These are phyloP conservation scores for Nidularia pulvinata DNA, from an alignment of 768 basidiomycete genomes.

Conservation along the genomic window DNA sequence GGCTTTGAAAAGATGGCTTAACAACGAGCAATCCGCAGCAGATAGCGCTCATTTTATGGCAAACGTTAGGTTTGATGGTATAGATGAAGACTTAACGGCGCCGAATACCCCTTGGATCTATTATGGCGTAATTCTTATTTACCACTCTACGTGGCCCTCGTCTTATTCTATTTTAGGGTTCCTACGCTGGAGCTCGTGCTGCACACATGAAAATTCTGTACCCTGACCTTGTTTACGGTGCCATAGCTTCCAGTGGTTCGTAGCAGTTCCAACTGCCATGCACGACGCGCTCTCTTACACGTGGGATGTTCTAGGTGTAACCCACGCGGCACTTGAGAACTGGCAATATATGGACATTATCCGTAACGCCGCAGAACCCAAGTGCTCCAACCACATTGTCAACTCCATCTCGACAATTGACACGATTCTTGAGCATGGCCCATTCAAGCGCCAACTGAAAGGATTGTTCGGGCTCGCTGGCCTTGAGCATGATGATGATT, in stretches of 20 bases:
- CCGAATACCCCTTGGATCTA: constrained; percentile 87
- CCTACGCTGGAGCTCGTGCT: constrained; percentile 91
- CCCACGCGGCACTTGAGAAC: constrained; percentile 78
- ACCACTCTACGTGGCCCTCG: neutral
- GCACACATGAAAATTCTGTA: constrained; percentile 91
- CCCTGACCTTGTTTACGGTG: constrained; percentile 86
- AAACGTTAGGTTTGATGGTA: constrained; percentile 71
- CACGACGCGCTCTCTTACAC: neutral
- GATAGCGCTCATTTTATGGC: constrained; percentile 94
- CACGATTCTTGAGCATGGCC: constrained; percentile 45
- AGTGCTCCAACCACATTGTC: constrained; percentile 59
- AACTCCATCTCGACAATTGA: constrained; percentile 64
- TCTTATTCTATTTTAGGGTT: constrained; percentile 49
- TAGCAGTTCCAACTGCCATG: constrained; percentile 1
- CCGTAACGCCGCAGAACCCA: constrained; percentile 62
- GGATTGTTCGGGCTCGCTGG: constrained; percentile 72
- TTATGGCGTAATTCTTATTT: constrained; percentile 67
- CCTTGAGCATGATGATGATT: constrained; percentile 76
- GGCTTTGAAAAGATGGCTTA: constrained; percentile 66
- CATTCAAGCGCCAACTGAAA: constrained; percentile 57
- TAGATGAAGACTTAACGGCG: constrained; percentile 71
- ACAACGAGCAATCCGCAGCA: constrained; percentile 85
- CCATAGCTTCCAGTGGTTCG: constrained; percentile 85
- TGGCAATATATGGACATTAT: constrained; percentile 93
- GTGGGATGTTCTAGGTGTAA: constrained; percentile 55